Evolutionary conservation across 2,329 filamentous ascomycete species (phyloP), one percentile per base, ranked within the genome.

Genomic region (Conoideocrella luteorostrata): DNA sequence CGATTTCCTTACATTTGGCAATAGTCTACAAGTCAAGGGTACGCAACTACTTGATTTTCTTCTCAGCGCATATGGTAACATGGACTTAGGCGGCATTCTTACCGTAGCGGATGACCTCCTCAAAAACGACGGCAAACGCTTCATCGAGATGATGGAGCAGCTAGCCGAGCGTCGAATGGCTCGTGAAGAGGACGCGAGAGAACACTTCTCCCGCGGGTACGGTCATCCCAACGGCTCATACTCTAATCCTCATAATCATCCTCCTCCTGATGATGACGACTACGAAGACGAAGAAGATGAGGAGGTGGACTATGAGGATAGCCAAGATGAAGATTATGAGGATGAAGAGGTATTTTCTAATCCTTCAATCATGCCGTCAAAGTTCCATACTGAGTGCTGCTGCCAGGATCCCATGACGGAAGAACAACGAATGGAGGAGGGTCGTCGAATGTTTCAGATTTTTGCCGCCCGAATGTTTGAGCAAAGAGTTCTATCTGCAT

Each of bases 131-230:
- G 93, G 93, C 58, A 95, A 95, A 67, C 95, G 95, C 61, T 98
- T 98, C 70, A 98, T 98, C 67, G 93, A 98, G 65, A 98, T 98
- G 93, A 98, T 98, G 93, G 93, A 98, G 66, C 91, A 97, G 69
- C 78, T 98, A 56, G 93, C 93, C 29, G 93, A 98, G 69, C 87
- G 91, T 57, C 82, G 93, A 56, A 96, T 98, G 91, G 88, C 90
- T 60, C 84, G 93, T 55, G 91, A 97, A 70, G 90, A 93, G 68
- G 89, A 96, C 61, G 87, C 88, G 30, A 55, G 64, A 50, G 74
- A 79, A 52, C 72, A 78, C 54, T 73, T 82, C 59, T 73, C 82
- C 44, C 75, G 78, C 50, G 74, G 75, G 59, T 78, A 74, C 48
- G 66, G 66, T 52, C 75, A 78, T 58, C 64, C 78, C 48, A 84